Evolutionary conservation across 2,329 filamentous ascomycete species (phyloP), one percentile per base, ranked within the genome.

Genomic region (Microascus cirrosus): DNA sequence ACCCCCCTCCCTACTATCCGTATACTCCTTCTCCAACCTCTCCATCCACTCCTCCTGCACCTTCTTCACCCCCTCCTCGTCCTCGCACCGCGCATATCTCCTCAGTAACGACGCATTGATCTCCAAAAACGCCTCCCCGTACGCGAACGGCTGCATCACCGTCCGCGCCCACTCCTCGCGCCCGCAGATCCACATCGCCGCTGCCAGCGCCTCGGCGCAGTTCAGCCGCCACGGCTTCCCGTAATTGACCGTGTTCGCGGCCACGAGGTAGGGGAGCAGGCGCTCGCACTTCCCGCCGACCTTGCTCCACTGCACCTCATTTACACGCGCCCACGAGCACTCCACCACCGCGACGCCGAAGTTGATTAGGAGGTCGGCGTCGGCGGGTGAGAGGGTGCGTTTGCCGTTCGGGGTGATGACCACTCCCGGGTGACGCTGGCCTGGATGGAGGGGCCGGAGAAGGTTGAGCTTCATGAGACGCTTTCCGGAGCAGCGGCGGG

Each of bases 221-320:
- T 99, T 99, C 61, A 99, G 71, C 58, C 92, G 80, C 89, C 92
- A 96, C 5, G 94, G 94, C 67, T 90, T 89, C 60, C 94, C 94
- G 73, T 99, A 99, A 74, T 99, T 99, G 67, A 96, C 94, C 1
- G 89, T 87, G 70, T 99, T 99, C 54, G 94, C 94, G 6, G 94
- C 94, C 55, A 99, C 92, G 8, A 99, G 84, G 70, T 99, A 99
- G 0, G 94, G 94, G 59, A 99, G 76, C 62, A 96, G 72, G 57
- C 94, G 79, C 76, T 96, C 91, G 71, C 92, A 95, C 71, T 92
- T 94, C 25, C 94, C 94, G 32, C 94, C 94, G 60, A 99, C 95
- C 63, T 88, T 88, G 59, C 78, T 80, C 84, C 93, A 99, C 56
- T 93, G 92, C 5, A 99, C 85, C 71, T 99, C 94, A 54, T 88